phyloP scores from a whole-genome alignment of 1,139 yeast species.

The Blastobotrys malaysiensis region DNA sequence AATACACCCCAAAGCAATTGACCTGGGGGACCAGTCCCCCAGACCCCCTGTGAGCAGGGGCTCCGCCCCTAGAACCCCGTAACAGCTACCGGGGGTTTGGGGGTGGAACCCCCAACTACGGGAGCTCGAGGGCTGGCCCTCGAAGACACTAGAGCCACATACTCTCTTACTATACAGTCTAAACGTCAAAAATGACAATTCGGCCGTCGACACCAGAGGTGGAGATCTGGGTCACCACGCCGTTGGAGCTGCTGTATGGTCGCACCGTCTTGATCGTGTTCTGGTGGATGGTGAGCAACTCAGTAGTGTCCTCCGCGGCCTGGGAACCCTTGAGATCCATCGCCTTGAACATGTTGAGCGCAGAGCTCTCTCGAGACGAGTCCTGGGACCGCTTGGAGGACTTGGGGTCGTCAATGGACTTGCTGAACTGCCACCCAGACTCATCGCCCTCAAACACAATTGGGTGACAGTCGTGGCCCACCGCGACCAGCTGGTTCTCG shows the following conservation, averaged over 20 bases:
- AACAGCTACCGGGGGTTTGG: too few species aligned
- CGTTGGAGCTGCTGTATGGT: conserved; percentile 39
- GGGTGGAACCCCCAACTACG: too few species aligned
- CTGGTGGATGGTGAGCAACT: conserved; percentile 77
- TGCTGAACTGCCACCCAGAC: conserved; percentile 60
- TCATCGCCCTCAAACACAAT: conserved; percentile 72
- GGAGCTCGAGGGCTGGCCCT: not conserved
- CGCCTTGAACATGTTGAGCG: conserved; percentile 92
- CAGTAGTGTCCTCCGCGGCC: conserved; percentile 43
- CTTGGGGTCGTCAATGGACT: conserved; percentile 58
- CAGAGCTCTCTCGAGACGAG: conserved; percentile 67
- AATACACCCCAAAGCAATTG: too few species aligned
- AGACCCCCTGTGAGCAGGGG: too few species aligned
- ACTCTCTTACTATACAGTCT: conserved; percentile 5
- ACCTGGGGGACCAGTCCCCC: too few species aligned
- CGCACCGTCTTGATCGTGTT: conserved; percentile 75
- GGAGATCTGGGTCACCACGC: conserved; percentile 50
- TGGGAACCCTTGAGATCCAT: conserved; percentile 89
- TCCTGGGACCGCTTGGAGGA: conserved; percentile 38
- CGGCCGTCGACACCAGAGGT: conserved; percentile 87
- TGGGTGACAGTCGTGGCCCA: conserved; percentile 92
- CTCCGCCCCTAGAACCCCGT: too few species aligned
- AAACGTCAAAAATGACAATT: conserved; percentile 55
- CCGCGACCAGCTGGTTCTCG: conserved; percentile 68
- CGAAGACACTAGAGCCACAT: not conserved